These are phyloP conservation scores for Populus pruinosa DNA, from an alignment of 345 rosid genomes.

Conservation along the genomic window DNA sequence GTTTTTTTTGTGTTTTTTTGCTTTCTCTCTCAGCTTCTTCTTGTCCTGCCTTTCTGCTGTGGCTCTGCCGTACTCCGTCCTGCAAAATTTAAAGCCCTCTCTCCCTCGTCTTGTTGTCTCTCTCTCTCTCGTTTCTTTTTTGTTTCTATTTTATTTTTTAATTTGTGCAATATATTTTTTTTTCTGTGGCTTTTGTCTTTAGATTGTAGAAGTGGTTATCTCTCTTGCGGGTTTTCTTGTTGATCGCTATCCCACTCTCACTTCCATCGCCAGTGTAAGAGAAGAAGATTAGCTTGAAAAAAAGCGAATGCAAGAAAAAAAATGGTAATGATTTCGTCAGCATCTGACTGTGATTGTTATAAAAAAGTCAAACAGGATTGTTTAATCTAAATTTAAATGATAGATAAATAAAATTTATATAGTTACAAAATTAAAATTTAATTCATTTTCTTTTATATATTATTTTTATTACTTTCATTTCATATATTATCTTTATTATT, in stretches of 20 bases:
- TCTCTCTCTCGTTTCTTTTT: background rate
- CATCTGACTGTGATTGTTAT: too few relatives aligned
- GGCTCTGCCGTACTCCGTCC: constrained; percentile 26
- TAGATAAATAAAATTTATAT: too few relatives aligned
- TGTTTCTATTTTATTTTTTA: background rate
- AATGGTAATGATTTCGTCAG: too few relatives aligned
- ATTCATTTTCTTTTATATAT: too few relatives aligned
- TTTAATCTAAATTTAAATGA: too few relatives aligned
- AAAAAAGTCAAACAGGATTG: too few relatives aligned
- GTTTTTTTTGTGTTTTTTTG: constrained; percentile 4
- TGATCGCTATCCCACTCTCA: background rate
- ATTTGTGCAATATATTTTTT: background rate
- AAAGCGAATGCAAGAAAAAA: background rate
- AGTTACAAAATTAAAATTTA: too few relatives aligned
- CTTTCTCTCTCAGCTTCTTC: constrained; percentile 1
- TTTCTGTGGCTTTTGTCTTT: constrained; percentile 17
- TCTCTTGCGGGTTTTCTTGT: background rate
- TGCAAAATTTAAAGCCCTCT: constrained; percentile 48
- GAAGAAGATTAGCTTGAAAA: background rate
- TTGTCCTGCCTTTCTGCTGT: constrained; percentile 3
- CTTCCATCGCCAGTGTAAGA: background rate
- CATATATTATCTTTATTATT: too few relatives aligned
- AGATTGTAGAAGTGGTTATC: constrained; percentile 13
- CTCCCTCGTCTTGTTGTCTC: constrained; percentile 6
- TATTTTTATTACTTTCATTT: too few relatives aligned